Evolutionary conservation across 306 rosid species (phyloP).

Genomic region (Vigna hirtella): DNA sequence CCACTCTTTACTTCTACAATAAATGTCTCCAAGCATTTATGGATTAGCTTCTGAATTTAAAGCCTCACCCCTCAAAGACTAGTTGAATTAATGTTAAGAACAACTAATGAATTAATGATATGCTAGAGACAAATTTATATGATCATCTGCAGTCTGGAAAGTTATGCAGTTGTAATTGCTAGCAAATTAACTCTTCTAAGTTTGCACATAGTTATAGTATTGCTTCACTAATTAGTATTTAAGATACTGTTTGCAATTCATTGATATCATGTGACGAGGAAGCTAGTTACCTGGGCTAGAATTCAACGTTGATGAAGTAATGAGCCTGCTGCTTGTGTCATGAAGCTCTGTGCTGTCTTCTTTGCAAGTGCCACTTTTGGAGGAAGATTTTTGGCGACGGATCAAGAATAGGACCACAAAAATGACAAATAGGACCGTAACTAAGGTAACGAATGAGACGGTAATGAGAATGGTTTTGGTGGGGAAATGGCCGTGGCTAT

Average conservation of each 20-base stretch:
- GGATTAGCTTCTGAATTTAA: constrained; percentile 24
- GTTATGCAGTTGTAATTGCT: not conserved
- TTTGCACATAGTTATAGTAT: constrained; percentile 13
- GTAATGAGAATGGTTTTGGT: constrained; percentile 64
- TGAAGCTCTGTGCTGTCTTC: constrained; percentile 50
- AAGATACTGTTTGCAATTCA: not conserved
- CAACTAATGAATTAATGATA: constrained; percentile 8
- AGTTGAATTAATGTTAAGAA: constrained; percentile 3
- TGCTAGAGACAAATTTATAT: constrained; percentile 11
- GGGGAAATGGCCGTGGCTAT: constrained; percentile 55
- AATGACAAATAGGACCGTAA: constrained; percentile 54
- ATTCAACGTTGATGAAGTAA: constrained; percentile 56
- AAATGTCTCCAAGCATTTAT: constrained; percentile 25
- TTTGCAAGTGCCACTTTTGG: constrained; percentile 46
- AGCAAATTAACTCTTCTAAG: not conserved
- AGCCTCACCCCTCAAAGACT: constrained; percentile 1
- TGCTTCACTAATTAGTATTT: not conserved
- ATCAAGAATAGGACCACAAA: constrained; percentile 60
- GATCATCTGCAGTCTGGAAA: constrained; percentile 10
- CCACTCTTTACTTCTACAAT: constrained; percentile 84
- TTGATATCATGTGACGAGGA: not conserved
- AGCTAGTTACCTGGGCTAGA: constrained; percentile 79
- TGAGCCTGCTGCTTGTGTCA: constrained; percentile 62
- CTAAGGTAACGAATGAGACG: constrained; percentile 46
- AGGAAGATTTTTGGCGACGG: constrained; percentile 63